Evolutionary conservation across 2,329 filamentous ascomycete species (phyloP), one percentile per base, ranked within the genome.

Genomic region (Pseudocercospora fijiensis): DNA sequence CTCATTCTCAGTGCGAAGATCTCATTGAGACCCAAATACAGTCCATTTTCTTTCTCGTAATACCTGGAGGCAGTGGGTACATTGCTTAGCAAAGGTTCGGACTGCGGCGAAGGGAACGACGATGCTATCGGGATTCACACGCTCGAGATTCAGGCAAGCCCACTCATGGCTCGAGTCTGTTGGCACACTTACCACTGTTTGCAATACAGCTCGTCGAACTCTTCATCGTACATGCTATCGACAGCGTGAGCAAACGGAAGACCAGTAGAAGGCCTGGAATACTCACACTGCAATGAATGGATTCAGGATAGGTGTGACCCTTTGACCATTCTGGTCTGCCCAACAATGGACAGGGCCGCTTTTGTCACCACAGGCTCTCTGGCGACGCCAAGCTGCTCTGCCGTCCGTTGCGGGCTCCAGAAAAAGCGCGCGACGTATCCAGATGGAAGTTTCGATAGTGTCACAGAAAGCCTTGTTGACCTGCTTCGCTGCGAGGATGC

Each of bases 361-460:
- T 27, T 4, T 13, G 24, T 26, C 9, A 8, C 16, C 18, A 16
- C 8, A 1, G 27, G 16, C 28, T 27, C 28, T n/a, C 20, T 18
- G 24, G 28, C 28, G 28, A 22, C 24, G 3, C 53, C 53, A 56
- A 22, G 28, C 7, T 22, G 30, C 53, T 24, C 18, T 10, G 9
- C 1, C 5, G 3, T 33, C 11, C 8, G 53, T 18, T 22, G 53
- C 53, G 1, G 60, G 53, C 37, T 62, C 60, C 13, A 51, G n/a
- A n/a, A 62, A 57, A 4, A 62, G 52, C 3, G 60, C 60, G 30
- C 52, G 51, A 18, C 52, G 33, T n/a, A 57, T 51, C n/a, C 27
- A 57, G 30, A 57, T 33, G 1, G 60, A 62, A 41, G 51, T 18
- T 4, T 41, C 20, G 45, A 57, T 27, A 8, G 27, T 43, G 10